Evolutionary conservation across 805 yeast species (phyloP).

Genomic region (Candida golubevii): DNA sequence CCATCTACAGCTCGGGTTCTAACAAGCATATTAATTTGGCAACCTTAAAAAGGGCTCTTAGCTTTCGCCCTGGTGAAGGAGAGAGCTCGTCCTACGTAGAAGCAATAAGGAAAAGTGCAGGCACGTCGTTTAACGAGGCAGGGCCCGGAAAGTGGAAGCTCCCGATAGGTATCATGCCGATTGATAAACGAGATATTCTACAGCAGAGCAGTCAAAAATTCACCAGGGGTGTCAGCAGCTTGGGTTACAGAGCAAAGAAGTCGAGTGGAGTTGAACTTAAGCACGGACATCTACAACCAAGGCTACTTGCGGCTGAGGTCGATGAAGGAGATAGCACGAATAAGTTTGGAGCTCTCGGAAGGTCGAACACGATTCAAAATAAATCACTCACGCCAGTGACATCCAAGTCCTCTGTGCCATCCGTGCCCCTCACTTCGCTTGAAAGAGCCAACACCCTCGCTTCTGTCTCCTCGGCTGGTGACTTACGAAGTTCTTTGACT

Average conservation of each 20-base stretch:
- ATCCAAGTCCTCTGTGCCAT: constrained; percentile 13
- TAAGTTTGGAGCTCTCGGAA: constrained; percentile 12
- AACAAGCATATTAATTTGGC: constrained; percentile 35
- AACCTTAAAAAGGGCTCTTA: constrained; percentile 31
- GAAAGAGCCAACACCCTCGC: constrained; percentile 27
- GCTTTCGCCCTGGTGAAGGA: constrained; percentile 46
- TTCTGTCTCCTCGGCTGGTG: constrained; percentile 17
- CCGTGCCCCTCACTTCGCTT: constrained; percentile 9
- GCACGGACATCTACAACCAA: constrained; percentile 59
- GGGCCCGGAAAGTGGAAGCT: constrained; percentile 46
- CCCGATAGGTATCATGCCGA: constrained; percentile 53
- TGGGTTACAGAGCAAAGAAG: constrained; percentile 20
- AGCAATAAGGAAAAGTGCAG: constrained; percentile 38
- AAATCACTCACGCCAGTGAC: constrained; percentile 11
- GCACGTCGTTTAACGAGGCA: constrained; percentile 46
- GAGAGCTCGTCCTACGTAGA: constrained; percentile 48
- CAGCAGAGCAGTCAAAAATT: constrained; percentile 18
- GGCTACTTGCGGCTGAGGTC: constrained; percentile 70
- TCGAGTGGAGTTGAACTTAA: constrained; percentile 51
- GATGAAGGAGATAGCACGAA: constrained; percentile 41
- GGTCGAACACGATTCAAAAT: constrained; percentile 8
- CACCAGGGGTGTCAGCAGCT: constrained; percentile 10
- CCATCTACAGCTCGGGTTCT: constrained; percentile 31
- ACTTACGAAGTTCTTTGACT: constrained; percentile 19
- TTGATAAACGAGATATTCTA: constrained; percentile 28